A percentile compares a stretch with the other conserved stretches of the same genome.
Conservation (phyloP, 768 basidiomycete genomes). For the Mycena rebaudengoi region DNA sequence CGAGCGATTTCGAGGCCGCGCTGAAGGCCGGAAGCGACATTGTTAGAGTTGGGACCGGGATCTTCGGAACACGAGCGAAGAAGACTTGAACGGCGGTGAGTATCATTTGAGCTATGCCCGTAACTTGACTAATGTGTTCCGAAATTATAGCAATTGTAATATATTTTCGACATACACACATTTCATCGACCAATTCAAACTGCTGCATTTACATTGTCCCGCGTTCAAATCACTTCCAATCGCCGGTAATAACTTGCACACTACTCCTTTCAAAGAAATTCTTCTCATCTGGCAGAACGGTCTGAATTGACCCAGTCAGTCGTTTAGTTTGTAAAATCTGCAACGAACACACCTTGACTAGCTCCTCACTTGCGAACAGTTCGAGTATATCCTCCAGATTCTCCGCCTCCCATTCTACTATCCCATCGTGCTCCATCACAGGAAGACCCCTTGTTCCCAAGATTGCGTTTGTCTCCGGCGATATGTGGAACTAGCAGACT, state of each 20-base stretch:
- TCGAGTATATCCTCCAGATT: constrained; percentile 12
- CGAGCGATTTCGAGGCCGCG: constrained; percentile 91
- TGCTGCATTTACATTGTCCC: no score
- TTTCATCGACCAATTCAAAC: no score
- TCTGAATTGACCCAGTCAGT: background rate
- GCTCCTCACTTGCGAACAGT: constrained; percentile 7
- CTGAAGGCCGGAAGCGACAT: constrained; percentile 83
- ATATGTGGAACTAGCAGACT: constrained; percentile 15
- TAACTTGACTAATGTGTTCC: no score
- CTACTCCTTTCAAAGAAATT: constrained; percentile 22
- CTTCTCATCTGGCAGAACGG: constrained; percentile 19
- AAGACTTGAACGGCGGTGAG: constrained; percentile 45
- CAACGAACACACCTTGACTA: background rate
- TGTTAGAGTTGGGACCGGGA: constrained; percentile 89
- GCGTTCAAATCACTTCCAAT: constrained; percentile 12
- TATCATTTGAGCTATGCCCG: no score
- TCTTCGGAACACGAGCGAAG: constrained; percentile 78
- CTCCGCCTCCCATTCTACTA: constrained; percentile 15
- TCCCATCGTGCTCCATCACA: constrained; percentile 13
- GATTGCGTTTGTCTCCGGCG: constrained; percentile 4
- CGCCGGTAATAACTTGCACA: constrained; percentile 8
- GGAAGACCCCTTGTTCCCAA: constrained; percentile 5
- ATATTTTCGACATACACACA: no score
- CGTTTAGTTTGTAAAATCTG: background rate
- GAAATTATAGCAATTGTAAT: no score